These are phyloP conservation scores for Ogataea dorogensis DNA, from an alignment of 805 yeast genomes.

Conservation along the genomic window DNA sequence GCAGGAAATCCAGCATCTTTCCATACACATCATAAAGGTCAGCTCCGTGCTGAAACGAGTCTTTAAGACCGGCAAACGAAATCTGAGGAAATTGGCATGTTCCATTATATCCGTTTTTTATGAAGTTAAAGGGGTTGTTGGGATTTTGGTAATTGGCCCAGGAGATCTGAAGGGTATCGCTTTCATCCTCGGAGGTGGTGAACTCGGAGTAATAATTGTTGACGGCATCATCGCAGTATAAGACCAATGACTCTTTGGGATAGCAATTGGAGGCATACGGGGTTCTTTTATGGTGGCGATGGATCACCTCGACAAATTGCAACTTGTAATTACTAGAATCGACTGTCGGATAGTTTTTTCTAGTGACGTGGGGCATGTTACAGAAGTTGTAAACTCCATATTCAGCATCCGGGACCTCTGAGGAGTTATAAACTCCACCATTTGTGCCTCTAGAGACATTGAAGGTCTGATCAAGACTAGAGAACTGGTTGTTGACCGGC, in stretches of 20 bases:
- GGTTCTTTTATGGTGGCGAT: conserved; percentile 45
- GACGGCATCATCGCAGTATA: conserved; percentile 32
- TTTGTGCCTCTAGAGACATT: conserved; percentile 27
- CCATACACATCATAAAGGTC: conserved; percentile 40
- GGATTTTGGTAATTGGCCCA: conserved; percentile 29
- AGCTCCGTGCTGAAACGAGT: conserved; percentile 38
- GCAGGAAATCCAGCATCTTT: conserved; percentile 33
- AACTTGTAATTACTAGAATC: conserved; percentile 28
- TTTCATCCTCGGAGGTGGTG: conserved; percentile 5
- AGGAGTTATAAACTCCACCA: conserved; percentile 28
- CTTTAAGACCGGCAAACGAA: conserved; percentile 40
- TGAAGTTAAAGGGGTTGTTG: conserved; percentile 29
- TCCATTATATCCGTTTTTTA: conserved; percentile 28
- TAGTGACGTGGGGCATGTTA: conserved; percentile 44
- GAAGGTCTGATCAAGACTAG: conserved; percentile 25
- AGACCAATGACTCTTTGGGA: conserved; percentile 32
- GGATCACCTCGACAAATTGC: conserved; percentile 40
- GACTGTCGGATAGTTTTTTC: conserved; percentile 29
- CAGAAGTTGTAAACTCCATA: conserved; percentile 43
- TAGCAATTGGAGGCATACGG: conserved; percentile 38
- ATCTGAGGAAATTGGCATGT: conserved; percentile 42
- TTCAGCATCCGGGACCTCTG: conserved; percentile 23
- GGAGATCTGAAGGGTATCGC: conserved; percentile 16
- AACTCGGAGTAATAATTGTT: conserved; percentile 28
- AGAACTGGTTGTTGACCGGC: conserved; percentile 16